Percentiles rank a stretch among this genome's conserved stretches.
Evolutionary conservation across 495 filamentous ascomycete species (phyloP).

Genomic region (Cladorrhinum samala): DNA sequence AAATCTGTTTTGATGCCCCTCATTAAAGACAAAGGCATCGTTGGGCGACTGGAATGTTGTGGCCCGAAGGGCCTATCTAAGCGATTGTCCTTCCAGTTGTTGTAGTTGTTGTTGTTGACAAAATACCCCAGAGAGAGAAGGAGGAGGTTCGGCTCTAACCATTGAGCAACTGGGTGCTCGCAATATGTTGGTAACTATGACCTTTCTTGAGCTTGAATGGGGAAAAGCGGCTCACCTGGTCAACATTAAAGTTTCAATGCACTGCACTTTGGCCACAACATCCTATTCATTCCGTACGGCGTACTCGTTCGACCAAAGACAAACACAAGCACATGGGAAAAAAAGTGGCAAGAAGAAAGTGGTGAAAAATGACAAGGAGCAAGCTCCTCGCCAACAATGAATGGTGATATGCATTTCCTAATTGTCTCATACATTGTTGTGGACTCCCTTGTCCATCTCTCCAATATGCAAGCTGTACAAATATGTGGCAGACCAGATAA

Average conservation of each 20-base stretch:
- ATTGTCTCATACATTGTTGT: constrained; percentile 11
- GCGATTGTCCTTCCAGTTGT: not conserved
- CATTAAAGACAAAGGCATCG: constrained; percentile 6
- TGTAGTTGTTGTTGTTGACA: no score
- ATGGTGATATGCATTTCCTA: not conserved
- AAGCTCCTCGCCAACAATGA: constrained; percentile 4
- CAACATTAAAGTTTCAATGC: no score
- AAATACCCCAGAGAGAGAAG: no score
- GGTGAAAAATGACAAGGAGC: not conserved
- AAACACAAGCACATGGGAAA: not conserved
- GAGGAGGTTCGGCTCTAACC: no score
- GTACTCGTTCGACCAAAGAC: not conserved
- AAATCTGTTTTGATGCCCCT: not conserved
- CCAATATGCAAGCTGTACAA: constrained; percentile 1
- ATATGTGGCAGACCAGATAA: not conserved
- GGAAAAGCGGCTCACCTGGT: not conserved
- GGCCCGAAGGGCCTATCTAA: not conserved
- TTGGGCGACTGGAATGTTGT: not conserved
- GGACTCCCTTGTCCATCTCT: constrained; percentile 1
- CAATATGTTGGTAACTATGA: no score
- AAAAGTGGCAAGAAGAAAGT: not conserved
- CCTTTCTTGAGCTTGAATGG: no score
- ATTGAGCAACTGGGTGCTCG: no score
- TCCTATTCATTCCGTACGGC: not conserved
- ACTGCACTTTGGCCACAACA: no score